phyloP scores from a whole-genome alignment of 2,329 filamentous ascomycete genomes.

The Fusarium begoniae region DNA sequence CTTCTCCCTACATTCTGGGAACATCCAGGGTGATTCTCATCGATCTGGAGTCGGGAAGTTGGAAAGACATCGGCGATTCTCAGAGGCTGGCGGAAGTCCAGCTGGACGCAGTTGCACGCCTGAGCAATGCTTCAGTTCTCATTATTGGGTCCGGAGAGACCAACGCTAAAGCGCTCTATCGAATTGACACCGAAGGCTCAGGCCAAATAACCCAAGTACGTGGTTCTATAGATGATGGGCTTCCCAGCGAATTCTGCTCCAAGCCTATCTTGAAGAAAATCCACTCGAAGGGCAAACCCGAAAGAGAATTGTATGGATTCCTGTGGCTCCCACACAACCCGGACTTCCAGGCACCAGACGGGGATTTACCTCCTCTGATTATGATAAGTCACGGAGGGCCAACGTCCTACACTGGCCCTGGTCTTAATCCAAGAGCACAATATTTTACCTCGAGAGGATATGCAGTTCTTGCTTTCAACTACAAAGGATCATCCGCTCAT shows the following conservation, averaged over 20 bases:
- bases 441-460: constrained; percentile 65
- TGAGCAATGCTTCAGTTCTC: constrained; percentile 50
- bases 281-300: constrained; percentile 40
- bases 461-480: constrained; percentile 61
- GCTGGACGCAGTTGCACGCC: constrained; percentile 47
- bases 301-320: constrained; percentile 54
- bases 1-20: constrained; percentile 47
- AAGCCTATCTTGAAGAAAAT: constrained; percentile 47
- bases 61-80: constrained; percentile 45
- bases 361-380: constrained; percentile 58
- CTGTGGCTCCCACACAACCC: constrained; percentile 61
- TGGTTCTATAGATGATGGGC: constrained; percentile 45
- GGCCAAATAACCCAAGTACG: constrained; percentile 44
- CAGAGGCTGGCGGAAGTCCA: constrained; percentile 46
- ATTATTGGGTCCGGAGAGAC: constrained; percentile 49
- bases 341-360: constrained; percentile 49
- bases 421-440: constrained; percentile 56
- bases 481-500: constrained; percentile 61
- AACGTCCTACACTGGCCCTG: constrained; percentile 54
- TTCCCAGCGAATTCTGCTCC: constrained; percentile 48
- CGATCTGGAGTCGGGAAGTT: constrained; percentile 47
- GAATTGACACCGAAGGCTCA: constrained; percentile 43
- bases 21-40: constrained; percentile 49
- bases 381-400: constrained; percentile 62
- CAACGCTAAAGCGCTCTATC: constrained; percentile 48